Base-by-base conservation (phyloP, 768 basidiomycete genomes). In the Xerocomus spinulosus region DNA sequence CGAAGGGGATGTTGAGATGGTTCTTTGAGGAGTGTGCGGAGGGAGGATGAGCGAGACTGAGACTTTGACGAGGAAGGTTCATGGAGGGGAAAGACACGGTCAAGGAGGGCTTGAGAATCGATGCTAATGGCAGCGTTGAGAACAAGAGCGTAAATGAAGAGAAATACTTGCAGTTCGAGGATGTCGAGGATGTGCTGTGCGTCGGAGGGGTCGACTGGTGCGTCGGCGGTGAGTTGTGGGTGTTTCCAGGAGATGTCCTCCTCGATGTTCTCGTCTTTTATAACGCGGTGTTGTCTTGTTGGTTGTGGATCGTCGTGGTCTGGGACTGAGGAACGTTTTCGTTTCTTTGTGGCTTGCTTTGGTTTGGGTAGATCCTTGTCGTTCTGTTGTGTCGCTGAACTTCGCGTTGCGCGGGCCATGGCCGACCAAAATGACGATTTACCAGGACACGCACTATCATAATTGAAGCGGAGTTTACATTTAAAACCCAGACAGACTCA, bases 361-460 rank as follows among this genome's bases (percentile, higher is more conserved):
- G 55, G 57, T 43, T 61, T 61, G 46, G 63, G 50, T 14, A 45
- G 53, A 47, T 70, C 71, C 40, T 68, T 70, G 62, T 73, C 64
- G 44, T 28, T 28, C 68, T 59, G 45, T 66, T 68, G 70, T 41
- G 73, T 62, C 36, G 73, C 73, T 56, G 83, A 84, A 60, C 87
- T 82, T 60, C 59, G 59, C 65, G 87, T 89, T 62, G 87, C 78
- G 55, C 88, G 76, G 53, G 85, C 85, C 88, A 91, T 89, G 54
- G 20, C 58, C 44, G 20, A 45, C 33, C 44, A 49, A 42, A 51
- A 42, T 65, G 64, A 66, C 64, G 54, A 51, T 62, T 51, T 58
- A 50, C 48, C 53, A 50, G 52, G 53, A 56, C 41, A 57, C 64
- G 52, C 8, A 39, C 38, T 25, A 46, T 30, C 35, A 18, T 9